Evolutionary conservation across 192 early-diverging fungal genomes (phyloP).

Genomic region (Dimargaris cristalligena): DNA sequence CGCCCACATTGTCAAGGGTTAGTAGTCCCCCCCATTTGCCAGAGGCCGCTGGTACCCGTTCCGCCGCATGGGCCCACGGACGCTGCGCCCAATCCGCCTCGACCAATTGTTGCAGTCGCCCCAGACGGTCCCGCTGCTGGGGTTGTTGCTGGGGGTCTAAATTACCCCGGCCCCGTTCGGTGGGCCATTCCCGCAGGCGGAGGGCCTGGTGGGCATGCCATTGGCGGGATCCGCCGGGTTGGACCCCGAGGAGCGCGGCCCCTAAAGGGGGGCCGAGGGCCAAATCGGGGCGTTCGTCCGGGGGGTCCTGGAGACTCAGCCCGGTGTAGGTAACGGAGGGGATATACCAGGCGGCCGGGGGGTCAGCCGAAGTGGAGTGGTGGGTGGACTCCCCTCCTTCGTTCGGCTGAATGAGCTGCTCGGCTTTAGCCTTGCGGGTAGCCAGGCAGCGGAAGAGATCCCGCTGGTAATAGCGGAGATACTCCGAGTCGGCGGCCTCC

Average conservation of each 20-base stretch:
- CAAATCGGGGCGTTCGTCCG: not conserved
- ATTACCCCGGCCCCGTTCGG: not conserved
- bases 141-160: not conserved
- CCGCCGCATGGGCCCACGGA: not conserved
- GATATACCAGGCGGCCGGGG: not conserved
- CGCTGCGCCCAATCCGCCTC: too few species aligned
- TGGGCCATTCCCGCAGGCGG: not conserved
- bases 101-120: not conserved
- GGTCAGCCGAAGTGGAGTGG: not conserved
- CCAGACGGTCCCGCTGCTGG: not conserved
- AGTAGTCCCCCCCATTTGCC: not conserved
- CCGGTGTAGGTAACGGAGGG: not conserved
- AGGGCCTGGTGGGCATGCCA: not conserved
- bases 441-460: not conserved
- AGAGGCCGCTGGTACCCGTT: not conserved
- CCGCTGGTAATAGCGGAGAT: not conserved
- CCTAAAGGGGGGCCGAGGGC: not conserved
- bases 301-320: not conserved
- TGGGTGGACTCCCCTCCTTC: too few species aligned
- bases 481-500: not conserved
- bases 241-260: not conserved
- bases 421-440: too few species aligned
- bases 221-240: not conserved
- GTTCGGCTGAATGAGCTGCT: too few species aligned
- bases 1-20: not conserved